These are phyloP conservation scores for Termitomyces sp. DNA, from an alignment of 768 basidiomycete genomes.

Conservation along the genomic window DNA sequence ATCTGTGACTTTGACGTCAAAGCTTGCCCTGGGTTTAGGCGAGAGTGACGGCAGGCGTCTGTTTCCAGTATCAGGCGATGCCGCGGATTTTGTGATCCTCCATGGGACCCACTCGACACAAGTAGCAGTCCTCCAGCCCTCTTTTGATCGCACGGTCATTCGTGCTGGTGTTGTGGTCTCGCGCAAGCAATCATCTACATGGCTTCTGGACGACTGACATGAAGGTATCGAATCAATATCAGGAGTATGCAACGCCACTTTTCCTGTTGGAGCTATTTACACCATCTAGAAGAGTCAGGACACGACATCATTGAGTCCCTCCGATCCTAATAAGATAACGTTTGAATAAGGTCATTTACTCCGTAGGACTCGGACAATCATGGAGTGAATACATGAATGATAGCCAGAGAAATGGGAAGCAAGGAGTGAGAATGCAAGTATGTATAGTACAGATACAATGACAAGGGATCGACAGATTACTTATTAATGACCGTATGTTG, in stretches of 20 bases:
- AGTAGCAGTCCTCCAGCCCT: conserved; percentile 43
- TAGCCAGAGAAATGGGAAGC: background rate
- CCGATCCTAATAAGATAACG: background rate
- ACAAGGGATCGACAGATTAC: conserved; percentile 1
- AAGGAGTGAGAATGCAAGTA: background rate
- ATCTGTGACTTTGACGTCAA: conserved; percentile 47
- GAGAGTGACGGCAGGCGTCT: conserved; percentile 22
- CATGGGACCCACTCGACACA: conserved; percentile 40
- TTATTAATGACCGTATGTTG: conserved; percentile 2
- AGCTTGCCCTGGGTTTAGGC: conserved; percentile 37
- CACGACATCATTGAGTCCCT: background rate
- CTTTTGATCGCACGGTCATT: conserved; percentile 46
- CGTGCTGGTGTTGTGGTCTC: conserved; percentile 39
- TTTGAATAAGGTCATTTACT: background rate
- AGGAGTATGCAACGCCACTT: background rate
- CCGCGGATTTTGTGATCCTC: conserved; percentile 55
- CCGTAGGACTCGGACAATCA: background rate
- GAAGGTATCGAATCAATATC: background rate
- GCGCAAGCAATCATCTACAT: conserved; percentile 25
- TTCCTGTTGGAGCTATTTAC: background rate
- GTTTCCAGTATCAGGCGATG: conserved; percentile 31
- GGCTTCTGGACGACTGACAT: conserved; percentile 22
- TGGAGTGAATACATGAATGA: background rate
- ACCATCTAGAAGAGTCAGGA: background rate
- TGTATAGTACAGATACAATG: background rate